Conservation (phyloP, 2,329 filamentous ascomycete genomes). For the Tolypocladium tropicale region DNA sequence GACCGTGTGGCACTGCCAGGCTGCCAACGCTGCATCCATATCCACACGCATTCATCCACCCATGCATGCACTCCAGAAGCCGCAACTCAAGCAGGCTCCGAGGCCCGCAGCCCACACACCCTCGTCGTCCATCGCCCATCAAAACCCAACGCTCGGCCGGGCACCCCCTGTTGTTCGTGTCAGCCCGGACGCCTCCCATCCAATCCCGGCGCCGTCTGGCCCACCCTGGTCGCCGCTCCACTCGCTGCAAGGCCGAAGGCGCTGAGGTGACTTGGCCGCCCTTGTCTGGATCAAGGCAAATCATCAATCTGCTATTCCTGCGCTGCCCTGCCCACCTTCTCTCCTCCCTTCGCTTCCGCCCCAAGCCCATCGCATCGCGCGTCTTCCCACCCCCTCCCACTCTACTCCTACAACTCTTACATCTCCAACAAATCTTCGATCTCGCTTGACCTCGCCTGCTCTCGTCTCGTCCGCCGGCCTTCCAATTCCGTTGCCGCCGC, state of each 20-base stretch:
- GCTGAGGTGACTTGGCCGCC: constrained; percentile 7
- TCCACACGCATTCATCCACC: neutral
- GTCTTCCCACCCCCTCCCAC: constrained; percentile 6
- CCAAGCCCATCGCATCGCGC: neutral
- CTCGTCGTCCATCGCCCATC: neutral
- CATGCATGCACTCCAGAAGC: constrained; percentile 2
- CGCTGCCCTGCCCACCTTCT: constrained; percentile 2
- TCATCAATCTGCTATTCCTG: constrained; percentile 4
- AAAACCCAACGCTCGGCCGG: constrained; percentile 3
- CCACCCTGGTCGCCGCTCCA: constrained; percentile 10
- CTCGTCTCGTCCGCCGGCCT: neutral
- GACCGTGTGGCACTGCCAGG: neutral
- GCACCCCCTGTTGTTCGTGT: constrained; percentile 1
- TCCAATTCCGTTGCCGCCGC: neutral
- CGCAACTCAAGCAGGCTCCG: neutral
- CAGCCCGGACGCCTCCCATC: constrained; percentile 3
- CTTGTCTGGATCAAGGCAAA: constrained; percentile 8
- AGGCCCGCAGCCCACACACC: neutral
- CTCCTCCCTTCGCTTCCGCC: constrained; percentile 5
- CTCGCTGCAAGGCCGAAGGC: constrained; percentile 7
- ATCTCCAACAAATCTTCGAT: neutral
- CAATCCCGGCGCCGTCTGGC: constrained; percentile 4
- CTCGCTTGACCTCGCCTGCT: neutral
- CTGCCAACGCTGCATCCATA: neutral
- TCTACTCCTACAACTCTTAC: constrained; percentile 4